Conservation (phyloP, 345 rosid species). For the Cardiospermum halicacabum region DNA sequence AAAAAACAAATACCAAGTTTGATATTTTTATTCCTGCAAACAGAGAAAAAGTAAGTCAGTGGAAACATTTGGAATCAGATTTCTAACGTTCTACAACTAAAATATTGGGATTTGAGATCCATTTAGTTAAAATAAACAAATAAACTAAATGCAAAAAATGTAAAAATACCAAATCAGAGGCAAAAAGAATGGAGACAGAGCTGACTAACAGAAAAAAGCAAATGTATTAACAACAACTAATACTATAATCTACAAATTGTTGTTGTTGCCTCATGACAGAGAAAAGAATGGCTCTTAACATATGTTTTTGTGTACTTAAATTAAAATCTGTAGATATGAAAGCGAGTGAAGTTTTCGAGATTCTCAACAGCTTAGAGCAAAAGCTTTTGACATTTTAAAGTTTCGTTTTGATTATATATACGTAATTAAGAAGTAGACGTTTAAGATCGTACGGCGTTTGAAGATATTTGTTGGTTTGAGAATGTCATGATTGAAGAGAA, state of each 20-base stretch:
- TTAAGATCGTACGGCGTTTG: constrained; percentile 24
- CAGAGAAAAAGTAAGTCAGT: background rate
- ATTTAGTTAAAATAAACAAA: background rate
- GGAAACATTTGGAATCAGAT: constrained; percentile 6
- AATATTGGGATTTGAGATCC: constrained; percentile 3
- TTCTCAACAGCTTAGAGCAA: constrained; percentile 38
- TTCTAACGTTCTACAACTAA: background rate
- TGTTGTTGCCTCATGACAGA: constrained; percentile 45
- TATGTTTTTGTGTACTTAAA: background rate
- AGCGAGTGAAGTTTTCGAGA: constrained; percentile 38
- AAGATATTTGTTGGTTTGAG: too few species aligned
- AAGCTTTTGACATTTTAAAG: constrained; percentile 13
- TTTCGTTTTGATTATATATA: background rate
- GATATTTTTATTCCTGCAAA: background rate
- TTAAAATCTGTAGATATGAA: constrained; percentile 7
- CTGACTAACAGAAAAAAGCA: background rate
- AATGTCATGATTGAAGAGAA: too few species aligned
- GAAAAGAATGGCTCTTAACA: constrained; percentile 50
- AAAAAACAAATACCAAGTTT: background rate
- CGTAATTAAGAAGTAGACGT: background rate
- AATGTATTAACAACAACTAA: too few species aligned
- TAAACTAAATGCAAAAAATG: background rate
- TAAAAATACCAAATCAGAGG: background rate
- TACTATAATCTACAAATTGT: too few species aligned
- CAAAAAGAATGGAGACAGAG: background rate